Evolutionary conservation across 495 filamentous ascomycete genomes (phyloP), one percentile per base, ranked within the genome.

Genomic region (Penicillium chermesinum): DNA sequence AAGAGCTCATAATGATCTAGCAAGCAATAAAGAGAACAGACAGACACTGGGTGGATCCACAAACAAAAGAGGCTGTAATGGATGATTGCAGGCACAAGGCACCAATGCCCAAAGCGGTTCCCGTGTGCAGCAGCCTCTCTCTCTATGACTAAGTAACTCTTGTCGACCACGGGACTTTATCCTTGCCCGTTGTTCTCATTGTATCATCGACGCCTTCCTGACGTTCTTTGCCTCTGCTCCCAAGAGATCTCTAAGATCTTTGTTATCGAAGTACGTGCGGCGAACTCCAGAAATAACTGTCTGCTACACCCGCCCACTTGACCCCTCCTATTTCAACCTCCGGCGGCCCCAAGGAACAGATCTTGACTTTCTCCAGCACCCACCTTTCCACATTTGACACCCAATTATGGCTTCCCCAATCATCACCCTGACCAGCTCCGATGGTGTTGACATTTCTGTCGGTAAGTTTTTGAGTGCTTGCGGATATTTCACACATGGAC

Each of bases 351-450:
- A 37, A 5, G 4, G 4, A 37, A n/a, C 12, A 6, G 35, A n/a
- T 4, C 41, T 18, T 16, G 5, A 37, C 33, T 38, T 21, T 27
- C 14, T 35, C 27, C 22, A 32, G 14, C 22, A 9, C 14, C 21
- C 33, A 46, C 17, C 44, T 48, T 34, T 40, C 25, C 40, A 20
- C 32, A 7, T 15, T 18, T 36, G 15, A 34, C 40, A 37, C 39
- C 22, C 33, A 45, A 34, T 8, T 10, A 53, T 53, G 50, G 58
- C 50, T 35, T 21, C 38, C 9, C 38, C 46, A 10, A 50, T 49
- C 6, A 75, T 86, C 57, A 74, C 61, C 19, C 73, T 86, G 15
- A 66, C 66, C 41, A 80, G 77, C 68, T 82, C 77, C 37, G 83
- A 86, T 60, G 68, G 66, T 46, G 70, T 70, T 36, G 66, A 74